phyloP scores from a whole-genome alignment of 768 basidiomycete species.

The Pleurotus sapidus region DNA sequence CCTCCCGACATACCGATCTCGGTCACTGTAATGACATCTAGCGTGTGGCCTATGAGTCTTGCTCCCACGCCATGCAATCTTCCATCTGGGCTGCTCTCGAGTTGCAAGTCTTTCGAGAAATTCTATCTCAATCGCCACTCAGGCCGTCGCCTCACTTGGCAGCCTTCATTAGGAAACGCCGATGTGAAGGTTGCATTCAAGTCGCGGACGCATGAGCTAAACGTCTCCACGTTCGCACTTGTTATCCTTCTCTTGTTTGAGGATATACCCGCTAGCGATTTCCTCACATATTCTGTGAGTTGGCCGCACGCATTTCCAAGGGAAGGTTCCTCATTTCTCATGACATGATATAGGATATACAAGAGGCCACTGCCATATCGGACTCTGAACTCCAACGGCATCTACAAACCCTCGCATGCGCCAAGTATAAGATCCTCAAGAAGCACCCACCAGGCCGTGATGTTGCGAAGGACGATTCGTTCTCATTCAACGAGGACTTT shows the following conservation, averaged over 20 bases:
- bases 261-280: slow-evolving; percentile 59
- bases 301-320: neutral
- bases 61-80: slow-evolving; percentile 63
- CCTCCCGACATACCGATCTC: slow-evolving; percentile 74
- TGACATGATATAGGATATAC: slow-evolving; percentile 66
- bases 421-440: slow-evolving; percentile 88
- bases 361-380: slow-evolving; percentile 67
- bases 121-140: slow-evolving; percentile 90
- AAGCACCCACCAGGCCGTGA: slow-evolving; percentile 91
- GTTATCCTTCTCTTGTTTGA: slow-evolving; percentile 90
- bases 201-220: slow-evolving; percentile 78
- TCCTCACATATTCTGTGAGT: slow-evolving; percentile 74
- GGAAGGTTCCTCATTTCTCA: neutral
- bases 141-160: slow-evolving; percentile 91
- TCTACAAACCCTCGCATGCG: slow-evolving; percentile 93
- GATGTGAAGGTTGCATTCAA: slow-evolving; percentile 88
- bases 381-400: slow-evolving; percentile 85
- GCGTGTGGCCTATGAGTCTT: slow-evolving; percentile 90
- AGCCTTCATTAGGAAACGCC: slow-evolving; percentile 83
- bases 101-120: slow-evolving; percentile 76
- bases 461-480: slow-evolving; percentile 69
- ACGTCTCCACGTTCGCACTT: slow-evolving; percentile 86
- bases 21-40: slow-evolving; percentile 93
- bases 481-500: slow-evolving; percentile 88
- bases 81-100: slow-evolving; percentile 57